These are phyloP conservation scores for Aspergillus ibericus DNA, from an alignment of 2,329 filamentous ascomycete genomes.

Conservation along the genomic window DNA sequence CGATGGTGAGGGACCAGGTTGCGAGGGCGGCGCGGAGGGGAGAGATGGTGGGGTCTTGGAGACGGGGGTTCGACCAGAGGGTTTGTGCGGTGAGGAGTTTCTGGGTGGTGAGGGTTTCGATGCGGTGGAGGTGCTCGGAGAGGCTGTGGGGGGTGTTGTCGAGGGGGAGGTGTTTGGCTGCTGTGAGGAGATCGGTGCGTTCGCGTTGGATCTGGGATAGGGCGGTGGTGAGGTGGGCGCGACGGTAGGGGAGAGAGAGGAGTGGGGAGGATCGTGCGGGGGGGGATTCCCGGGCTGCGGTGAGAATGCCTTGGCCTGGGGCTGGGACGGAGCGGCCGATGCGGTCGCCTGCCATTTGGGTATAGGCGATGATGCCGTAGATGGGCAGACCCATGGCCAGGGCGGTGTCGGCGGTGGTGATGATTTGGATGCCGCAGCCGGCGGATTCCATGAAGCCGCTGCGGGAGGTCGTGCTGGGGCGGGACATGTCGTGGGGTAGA, in stretches of 20 bases:
- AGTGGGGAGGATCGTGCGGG: not conserved
- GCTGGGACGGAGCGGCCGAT: constrained; percentile 94
- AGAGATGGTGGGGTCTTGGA: not conserved
- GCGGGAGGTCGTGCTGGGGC: constrained; percentile 88
- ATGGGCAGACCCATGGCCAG: constrained; percentile 12
- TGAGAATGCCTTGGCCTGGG: constrained; percentile 89
- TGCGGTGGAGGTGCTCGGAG: not conserved
- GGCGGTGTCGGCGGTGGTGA: constrained; percentile 10
- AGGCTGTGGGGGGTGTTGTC: not conserved
- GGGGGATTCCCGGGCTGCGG: constrained; percentile 59
- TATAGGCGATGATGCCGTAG: constrained; percentile 11
- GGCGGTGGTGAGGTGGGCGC: not conserved
- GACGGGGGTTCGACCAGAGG: not conserved
- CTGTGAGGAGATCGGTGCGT: not conserved
- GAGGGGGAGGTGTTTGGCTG: not conserved
- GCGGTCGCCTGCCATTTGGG: constrained; percentile 72
- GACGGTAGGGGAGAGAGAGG: not conserved
- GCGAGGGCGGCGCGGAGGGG: not conserved
- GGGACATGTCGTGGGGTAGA: constrained; percentile 91
- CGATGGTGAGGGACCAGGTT: constrained; percentile 33
- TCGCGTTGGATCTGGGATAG: not conserved
- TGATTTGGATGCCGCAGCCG: constrained; percentile 66
- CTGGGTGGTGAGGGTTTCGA: not conserved
- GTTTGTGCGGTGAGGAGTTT: not conserved
- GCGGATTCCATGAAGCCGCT: constrained; percentile 99